Base-by-base conservation (phyloP, 345 rosid species). In the Salix udensis region DNA sequence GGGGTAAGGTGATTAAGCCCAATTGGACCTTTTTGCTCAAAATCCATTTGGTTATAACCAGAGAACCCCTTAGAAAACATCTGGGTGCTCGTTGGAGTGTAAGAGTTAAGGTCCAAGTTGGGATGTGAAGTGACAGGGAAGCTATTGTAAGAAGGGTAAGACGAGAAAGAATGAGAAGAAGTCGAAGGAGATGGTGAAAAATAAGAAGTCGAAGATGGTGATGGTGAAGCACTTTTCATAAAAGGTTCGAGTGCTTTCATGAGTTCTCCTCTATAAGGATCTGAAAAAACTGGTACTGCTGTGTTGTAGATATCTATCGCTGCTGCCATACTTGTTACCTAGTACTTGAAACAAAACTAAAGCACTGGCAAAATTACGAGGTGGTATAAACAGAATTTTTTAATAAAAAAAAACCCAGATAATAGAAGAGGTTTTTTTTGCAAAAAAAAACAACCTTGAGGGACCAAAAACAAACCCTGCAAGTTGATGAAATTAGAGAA, bases 231-330 rank as follows among this genome's bases (percentile, higher is more conserved):
- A 77, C 84, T 81, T 66, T 77, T 77, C 81, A 81, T 81, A 81
- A 81, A 81, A 81, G 84, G 84, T 53, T 70, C 84, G 77, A 58
- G 98, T 78, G 99, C 99, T 76, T 90, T 96, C 99, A 96, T 93
- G 26, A 96, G 78, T 77, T 93, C 99, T 82, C 89, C 91, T 18
- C 91, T 87, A 70, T 74, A 88, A 11, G 82, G 78, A 69, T 89
- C 88, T 62, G 88, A 64, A 37, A 84, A 81, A 75, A 81, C 36
- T 31, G 77, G 67, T 61, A 23, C 76, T 80, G 87, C 83, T 82
- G 74, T 83, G 28, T 4, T 84, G 84, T 85, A 88, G 66, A 89
- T 80, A 84, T 96, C 89, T 91, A 89, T 88, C 48, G 82, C 65
- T 87, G 91, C 86, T 82, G 86, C 88, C 96, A 88, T 93, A 2